These are phyloP conservation scores for Neurospora sp. DNA, from an alignment of 495 filamentous ascomycete genomes.

Conservation along the genomic window DNA sequence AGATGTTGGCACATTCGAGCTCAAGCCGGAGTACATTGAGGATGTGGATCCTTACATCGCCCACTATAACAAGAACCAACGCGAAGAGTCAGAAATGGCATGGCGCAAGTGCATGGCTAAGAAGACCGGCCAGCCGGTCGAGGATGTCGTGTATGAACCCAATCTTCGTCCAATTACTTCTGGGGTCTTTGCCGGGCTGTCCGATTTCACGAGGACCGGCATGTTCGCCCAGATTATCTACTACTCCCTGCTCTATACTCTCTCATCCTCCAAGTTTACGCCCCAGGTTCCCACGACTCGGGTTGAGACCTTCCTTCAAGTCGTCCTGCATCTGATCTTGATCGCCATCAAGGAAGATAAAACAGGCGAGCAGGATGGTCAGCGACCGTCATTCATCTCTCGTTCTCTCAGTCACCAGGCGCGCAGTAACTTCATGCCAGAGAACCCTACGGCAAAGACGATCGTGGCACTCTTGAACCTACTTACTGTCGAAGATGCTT, in stretches of 20 bases:
- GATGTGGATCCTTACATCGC: slow-evolving; percentile 90
- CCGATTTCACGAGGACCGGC: slow-evolving; percentile 66
- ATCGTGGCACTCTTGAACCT: slow-evolving; percentile 67
- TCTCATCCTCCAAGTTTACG: slow-evolving; percentile 52
- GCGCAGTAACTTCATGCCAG: slow-evolving; percentile 42
- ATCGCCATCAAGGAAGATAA: slow-evolving; percentile 76
- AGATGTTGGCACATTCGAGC: slow-evolving; percentile 86
- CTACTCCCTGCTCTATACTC: slow-evolving; percentile 70
- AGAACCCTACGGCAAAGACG: slow-evolving; percentile 43
- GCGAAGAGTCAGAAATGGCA: slow-evolving; percentile 85
- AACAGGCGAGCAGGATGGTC: slow-evolving; percentile 42
- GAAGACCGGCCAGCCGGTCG: slow-evolving; percentile 66
- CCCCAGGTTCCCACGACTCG: slow-evolving; percentile 67
- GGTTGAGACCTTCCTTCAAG: slow-evolving; percentile 83
- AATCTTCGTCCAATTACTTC: slow-evolving; percentile 66
- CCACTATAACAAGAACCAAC: slow-evolving; percentile 92
- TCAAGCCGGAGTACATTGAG: slow-evolving; percentile 74
- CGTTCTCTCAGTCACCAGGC: slow-evolving; percentile 54
- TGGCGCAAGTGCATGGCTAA: slow-evolving; percentile 81
- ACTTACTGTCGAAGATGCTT: slow-evolving; percentile 61
- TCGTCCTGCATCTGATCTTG: slow-evolving; percentile 77
- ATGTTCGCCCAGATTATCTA: slow-evolving; percentile 88
- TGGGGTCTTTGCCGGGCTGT: slow-evolving; percentile 65
- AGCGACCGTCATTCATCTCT: slow-evolving; percentile 52
- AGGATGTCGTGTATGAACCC: slow-evolving; percentile 91